These are phyloP conservation scores for Pezizomycotina sp. DNA, from an alignment of 2,329 filamentous ascomycete species.

Conservation along the genomic window DNA sequence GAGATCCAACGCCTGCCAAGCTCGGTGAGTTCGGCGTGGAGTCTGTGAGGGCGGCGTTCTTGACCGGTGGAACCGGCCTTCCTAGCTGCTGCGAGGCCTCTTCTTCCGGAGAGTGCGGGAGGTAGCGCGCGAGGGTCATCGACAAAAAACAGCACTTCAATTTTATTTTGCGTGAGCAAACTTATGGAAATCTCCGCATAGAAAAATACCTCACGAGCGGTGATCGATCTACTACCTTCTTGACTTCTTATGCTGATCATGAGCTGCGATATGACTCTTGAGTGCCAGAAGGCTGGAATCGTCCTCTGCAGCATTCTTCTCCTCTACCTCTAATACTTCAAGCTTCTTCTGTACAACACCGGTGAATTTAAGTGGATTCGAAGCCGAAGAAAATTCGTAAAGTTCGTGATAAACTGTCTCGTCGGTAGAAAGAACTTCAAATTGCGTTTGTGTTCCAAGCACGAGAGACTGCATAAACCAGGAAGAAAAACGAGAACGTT, in stretches of 20 bases:
- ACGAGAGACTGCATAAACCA: conserved; percentile 15
- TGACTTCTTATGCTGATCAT: conserved; percentile 16
- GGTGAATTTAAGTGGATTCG: too few relatives aligned
- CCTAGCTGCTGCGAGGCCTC: conserved; percentile 16
- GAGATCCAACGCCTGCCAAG: conserved; percentile 12
- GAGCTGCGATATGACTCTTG: conserved; percentile 17
- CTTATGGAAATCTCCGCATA: too few relatives aligned
- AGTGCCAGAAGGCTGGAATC: conserved; percentile 14
- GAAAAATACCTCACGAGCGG: too few relatives aligned
- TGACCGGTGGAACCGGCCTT: conserved; percentile 17
- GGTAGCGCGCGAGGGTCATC: too few relatives aligned
- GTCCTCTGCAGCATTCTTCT: conserved; percentile 10
- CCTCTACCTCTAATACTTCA: conserved; percentile 17
- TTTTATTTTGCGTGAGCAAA: too few relatives aligned
- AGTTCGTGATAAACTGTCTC: conserved; percentile 18
- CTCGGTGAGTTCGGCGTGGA: conserved; percentile 17
- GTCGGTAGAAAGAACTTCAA: conserved; percentile 16
- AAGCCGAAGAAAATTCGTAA: too few relatives aligned
- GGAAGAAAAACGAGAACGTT: too few relatives aligned
- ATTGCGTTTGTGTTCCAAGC: conserved; percentile 18
- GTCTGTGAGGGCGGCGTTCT: conserved; percentile 13
- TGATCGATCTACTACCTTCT: conserved; percentile 10
- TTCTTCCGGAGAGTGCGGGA: conserved; percentile 16
- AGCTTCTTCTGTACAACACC: conserved; percentile 17
- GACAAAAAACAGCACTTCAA: too few relatives aligned